Conservation (phyloP, 352 stramenopile species). For the Phytophthora crassamura region DNA sequence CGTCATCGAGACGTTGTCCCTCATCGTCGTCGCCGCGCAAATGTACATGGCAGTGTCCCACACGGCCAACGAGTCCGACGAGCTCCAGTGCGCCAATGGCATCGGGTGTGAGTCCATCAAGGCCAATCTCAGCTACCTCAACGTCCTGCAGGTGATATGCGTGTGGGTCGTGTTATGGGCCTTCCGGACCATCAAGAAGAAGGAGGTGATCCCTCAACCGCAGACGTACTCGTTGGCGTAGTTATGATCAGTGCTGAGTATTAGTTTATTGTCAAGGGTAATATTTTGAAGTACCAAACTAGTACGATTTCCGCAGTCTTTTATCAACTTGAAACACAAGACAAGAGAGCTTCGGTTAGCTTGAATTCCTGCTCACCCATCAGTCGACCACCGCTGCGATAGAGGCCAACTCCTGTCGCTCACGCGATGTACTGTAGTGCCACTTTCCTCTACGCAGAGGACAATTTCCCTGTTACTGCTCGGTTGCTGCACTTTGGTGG, state of each 20-base stretch:
- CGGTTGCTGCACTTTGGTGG: too few relatives aligned
- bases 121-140: conserved; percentile 42
- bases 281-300: too few relatives aligned
- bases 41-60: conserved; percentile 54
- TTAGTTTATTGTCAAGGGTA: conserved; percentile 15
- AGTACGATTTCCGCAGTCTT: too few relatives aligned
- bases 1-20: conserved; percentile 34
- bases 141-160: conserved; percentile 47
- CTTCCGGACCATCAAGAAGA: conserved; percentile 52
- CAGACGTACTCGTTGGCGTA: conserved; percentile 23
- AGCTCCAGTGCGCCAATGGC: conserved; percentile 70
- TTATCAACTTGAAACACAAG: too few relatives aligned
- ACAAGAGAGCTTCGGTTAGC: too few relatives aligned
- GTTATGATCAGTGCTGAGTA: not conserved
- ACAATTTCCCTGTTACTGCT: too few relatives aligned
- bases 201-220: conserved; percentile 41
- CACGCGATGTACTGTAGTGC: too few relatives aligned
- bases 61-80: conserved; percentile 34
- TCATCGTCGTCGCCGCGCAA: conserved; percentile 43
- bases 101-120: conserved; percentile 51
- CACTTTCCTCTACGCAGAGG: too few relatives aligned
- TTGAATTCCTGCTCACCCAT: too few relatives aligned
- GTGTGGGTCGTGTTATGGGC: conserved; percentile 48
- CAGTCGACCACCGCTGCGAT: too few relatives aligned
- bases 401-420: too few relatives aligned